Percentiles rank a stretch among this genome's conserved stretches.
phyloP scores from a whole-genome alignment of 2,329 filamentous ascomycete genomes.

The Talaromyces albobiverticillius region DNA sequence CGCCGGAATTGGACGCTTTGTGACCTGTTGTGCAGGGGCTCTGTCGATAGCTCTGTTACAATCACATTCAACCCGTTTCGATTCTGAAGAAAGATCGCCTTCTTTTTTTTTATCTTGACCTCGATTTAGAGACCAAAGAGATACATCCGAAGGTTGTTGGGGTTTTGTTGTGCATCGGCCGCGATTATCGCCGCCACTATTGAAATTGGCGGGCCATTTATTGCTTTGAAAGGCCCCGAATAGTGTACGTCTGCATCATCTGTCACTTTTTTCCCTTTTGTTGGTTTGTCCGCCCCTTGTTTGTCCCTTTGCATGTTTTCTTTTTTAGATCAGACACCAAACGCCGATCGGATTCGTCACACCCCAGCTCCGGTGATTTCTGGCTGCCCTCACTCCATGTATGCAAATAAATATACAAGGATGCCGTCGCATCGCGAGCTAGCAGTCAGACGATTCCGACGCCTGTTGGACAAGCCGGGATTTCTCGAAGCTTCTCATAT shows the following conservation, averaged over 20 bases:
- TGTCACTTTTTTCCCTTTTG: not conserved
- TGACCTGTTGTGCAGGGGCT: not conserved
- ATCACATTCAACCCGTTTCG: too few relatives aligned
- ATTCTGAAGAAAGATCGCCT: not conserved
- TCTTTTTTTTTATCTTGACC: not conserved
- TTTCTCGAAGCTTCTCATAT: not conserved
- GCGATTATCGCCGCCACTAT: slow-evolving; percentile 13
- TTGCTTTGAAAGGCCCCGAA: not conserved
- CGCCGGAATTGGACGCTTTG: not conserved
- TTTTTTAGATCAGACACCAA: slow-evolving; percentile 9
- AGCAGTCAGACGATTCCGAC: not conserved
- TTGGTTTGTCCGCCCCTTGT: not conserved
- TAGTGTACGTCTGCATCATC: not conserved
- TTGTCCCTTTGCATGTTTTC: not conserved
- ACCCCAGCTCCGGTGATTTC: not conserved
- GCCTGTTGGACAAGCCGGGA: too few relatives aligned
- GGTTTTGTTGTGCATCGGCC: not conserved
- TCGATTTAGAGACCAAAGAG: not conserved
- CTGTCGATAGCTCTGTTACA: not conserved
- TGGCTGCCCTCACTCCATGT: too few relatives aligned
- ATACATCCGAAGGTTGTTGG: not conserved
- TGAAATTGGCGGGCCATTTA: slow-evolving; percentile 6
- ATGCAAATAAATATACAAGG: slow-evolving; percentile 4
- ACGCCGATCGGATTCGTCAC: slow-evolving; percentile 10
- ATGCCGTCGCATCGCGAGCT: not conserved